phyloP scores from a whole-genome alignment of 768 basidiomycete genomes.

The Calvatia gigantea region DNA sequence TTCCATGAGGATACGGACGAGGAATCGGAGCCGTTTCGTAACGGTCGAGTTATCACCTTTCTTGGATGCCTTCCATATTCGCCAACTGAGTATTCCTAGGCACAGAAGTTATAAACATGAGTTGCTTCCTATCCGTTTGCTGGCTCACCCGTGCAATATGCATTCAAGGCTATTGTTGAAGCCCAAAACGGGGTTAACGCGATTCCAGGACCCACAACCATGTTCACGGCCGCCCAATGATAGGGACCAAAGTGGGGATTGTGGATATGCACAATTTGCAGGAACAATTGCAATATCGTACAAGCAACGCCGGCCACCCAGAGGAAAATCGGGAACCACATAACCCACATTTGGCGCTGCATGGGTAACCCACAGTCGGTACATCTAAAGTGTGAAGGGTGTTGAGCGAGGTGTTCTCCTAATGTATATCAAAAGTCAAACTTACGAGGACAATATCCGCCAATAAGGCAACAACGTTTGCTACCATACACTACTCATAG shows the following conservation, averaged over 20 bases:
- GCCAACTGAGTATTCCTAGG: neutral
- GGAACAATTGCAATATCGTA: neutral
- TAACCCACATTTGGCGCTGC: neutral
- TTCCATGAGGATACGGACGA: neutral
- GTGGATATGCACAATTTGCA: neutral
- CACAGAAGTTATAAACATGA: neutral
- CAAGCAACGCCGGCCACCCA: constrained; percentile 11
- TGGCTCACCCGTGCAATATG: constrained; percentile 10
- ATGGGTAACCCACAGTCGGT: constrained; percentile 9
- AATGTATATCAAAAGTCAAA: neutral
- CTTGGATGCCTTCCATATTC: neutral
- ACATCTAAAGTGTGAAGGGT: constrained; percentile 1
- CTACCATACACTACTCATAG: neutral
- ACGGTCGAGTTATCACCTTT: neutral
- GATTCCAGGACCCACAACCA: constrained; percentile 10
- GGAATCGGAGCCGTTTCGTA: neutral
- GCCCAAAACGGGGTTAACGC: constrained; percentile 11
- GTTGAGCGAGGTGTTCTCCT: neutral
- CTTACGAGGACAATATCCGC: constrained; percentile 1
- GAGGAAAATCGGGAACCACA: constrained; percentile 9
- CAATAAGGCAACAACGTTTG: neutral
- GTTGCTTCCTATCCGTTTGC: neutral
- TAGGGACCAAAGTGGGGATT: constrained; percentile 4
- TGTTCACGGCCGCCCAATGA: constrained; percentile 1
- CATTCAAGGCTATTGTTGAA: constrained; percentile 12